Percentiles rank a stretch among this genome's conserved stretches.
phyloP scores from a whole-genome alignment of 176 grass and related monocot genomes.

The Hordeum marinum region DNA sequence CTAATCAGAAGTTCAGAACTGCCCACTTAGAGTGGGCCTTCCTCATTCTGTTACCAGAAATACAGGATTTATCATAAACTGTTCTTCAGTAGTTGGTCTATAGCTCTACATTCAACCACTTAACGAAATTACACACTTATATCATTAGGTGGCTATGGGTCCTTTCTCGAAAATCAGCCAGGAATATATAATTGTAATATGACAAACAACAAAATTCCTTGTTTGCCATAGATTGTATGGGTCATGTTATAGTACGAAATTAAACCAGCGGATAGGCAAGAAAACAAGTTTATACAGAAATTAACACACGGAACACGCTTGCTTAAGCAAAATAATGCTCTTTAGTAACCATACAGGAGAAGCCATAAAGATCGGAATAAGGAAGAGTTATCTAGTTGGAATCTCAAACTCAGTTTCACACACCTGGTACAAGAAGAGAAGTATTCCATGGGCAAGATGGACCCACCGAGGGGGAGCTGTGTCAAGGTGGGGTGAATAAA shows the following conservation, averaged over 20 bases:
- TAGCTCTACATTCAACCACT: not conserved
- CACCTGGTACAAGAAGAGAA: constrained; percentile 99
- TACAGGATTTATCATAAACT: not conserved
- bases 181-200: not conserved
- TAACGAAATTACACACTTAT: not conserved
- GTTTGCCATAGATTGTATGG: not conserved
- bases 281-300: not conserved
- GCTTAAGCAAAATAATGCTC: not conserved
- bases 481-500: constrained; percentile 85
- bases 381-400: not conserved
- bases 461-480: constrained; percentile 97
- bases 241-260: not conserved
- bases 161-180: not conserved
- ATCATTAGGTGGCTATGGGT: not conserved
- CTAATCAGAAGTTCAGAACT: not conserved
- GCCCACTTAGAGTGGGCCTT: not conserved
- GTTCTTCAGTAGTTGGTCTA: not conserved
- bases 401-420: constrained; percentile 34
- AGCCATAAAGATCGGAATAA: not conserved
- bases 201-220: not conserved
- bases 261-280: not conserved
- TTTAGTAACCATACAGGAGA: not conserved
- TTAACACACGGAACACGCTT: not conserved
- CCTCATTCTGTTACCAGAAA: not conserved
- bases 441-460: constrained; percentile 91